Evolutionary conservation across 257 asterid species (phyloP), one percentile per base, ranked within the genome.

Genomic region (Anisodus tanguticus): DNA sequence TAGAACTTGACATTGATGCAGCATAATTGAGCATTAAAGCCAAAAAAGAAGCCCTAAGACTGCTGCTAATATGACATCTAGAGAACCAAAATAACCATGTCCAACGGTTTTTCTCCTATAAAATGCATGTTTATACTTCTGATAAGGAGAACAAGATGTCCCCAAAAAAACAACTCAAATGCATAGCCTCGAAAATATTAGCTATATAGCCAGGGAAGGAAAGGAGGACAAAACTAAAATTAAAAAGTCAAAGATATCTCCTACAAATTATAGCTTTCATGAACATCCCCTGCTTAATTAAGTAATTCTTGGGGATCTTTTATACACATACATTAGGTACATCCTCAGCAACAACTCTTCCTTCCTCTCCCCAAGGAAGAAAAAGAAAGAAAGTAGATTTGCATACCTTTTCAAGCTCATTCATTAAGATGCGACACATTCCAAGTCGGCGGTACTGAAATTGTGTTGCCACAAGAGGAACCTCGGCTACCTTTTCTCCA

Each of bases 391-490:
- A 47, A 80, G 49, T 69, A 79, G 11, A 79, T 45, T 17, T n/a
- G 70, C 66, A 19, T 68, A 93, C 97, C 97, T 93, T 90, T 87
- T 94, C 98, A 74, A 94, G 98, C 86, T 87, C 97, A 57, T 91
- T 86, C 97, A 94, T 94, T 89, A 94, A 82, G 86, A 93, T 70
- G 51, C 97, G 90, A 83, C 98, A 94, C 95, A 94, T 93, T 84
- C 98, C 98, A 86, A 85, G 95, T 88, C 92, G 88, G 82, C 97
- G 98, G 87, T 88, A 93, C 58, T 89, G 91, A 88, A 94, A 94
- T 82, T 95, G 91, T 69, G 98, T 94, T 8, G 95, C 97, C 69
- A 94, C 91, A 54, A 94, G 90, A 84, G 98, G 95, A 79, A 94
- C 89, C 86, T 94, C 98, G 8, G 98, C 98, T 67, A 93, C 94